phyloP scores from a whole-genome alignment of 2,329 filamentous ascomycete species.

The Trichoderma oligosporum region DNA sequence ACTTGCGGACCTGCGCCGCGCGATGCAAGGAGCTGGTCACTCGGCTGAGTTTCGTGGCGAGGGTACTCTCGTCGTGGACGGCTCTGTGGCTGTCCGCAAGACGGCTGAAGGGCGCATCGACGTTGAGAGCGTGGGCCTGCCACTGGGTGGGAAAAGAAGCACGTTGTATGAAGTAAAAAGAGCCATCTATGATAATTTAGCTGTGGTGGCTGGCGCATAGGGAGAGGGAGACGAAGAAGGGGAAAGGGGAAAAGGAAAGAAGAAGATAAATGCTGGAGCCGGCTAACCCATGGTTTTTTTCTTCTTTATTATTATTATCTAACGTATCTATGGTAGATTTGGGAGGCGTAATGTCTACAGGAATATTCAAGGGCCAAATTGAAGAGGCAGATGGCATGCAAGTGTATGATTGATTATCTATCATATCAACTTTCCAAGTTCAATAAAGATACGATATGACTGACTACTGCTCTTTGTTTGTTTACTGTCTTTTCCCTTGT shows the following conservation, averaged over 20 bases:
- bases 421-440: no score
- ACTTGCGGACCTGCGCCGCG: constrained; percentile 78
- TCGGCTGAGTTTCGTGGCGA: constrained; percentile 90
- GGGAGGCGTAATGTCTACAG: neutral
- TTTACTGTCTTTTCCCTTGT: no score
- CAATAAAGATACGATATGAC: neutral
- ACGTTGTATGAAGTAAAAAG: constrained; percentile 85
- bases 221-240: neutral
- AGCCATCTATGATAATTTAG: constrained; percentile 90
- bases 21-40: constrained; percentile 79
- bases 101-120: constrained; percentile 82
- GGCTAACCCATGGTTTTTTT: neutral
- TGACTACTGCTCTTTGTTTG: neutral
- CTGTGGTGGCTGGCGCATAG: constrained; percentile 75
- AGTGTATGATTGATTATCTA: constrained; percentile 21
- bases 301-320: neutral
- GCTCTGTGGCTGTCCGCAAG: constrained; percentile 83
- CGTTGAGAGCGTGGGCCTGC: constrained; percentile 68
- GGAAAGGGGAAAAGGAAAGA: neutral
- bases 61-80: constrained; percentile 85
- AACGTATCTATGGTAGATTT: neutral
- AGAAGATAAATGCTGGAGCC: neutral
- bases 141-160: constrained; percentile 41
- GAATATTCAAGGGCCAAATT: neutral
- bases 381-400: neutral